Base-by-base conservation (phyloP, 139 green algal species). In the Chlorella sp. region DNA sequence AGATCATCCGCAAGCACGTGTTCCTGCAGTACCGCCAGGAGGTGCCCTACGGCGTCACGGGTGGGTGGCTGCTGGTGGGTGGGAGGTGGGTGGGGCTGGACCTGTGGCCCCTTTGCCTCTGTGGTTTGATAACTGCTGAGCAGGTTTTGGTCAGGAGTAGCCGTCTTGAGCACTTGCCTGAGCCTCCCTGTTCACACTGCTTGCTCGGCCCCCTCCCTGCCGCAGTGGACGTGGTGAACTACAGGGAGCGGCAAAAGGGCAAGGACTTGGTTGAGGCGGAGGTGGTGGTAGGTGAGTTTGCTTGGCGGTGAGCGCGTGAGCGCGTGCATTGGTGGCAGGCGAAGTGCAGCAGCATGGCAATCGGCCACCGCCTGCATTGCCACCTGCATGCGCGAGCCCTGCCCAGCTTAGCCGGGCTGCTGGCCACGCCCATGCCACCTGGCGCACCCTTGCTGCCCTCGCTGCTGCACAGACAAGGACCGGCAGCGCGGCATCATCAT, bases 1-100 rank as follows among this genome's bases (percentile, higher is more conserved):
- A 99, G 89, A 98, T 99, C 64, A 92, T 99, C n/a, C 89, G 97
- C 1, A 97, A 99, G 91, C 94, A 98, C 83, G 92, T 99, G 48
- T 98, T 99, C 88, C 79, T 97, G 86, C 89, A 93, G 81, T 99
- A 98, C 84, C 73, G 87, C 11, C 76, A 98, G 88, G 97, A 99
- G 88, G 93, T 99, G 44, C 96, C 96, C 14, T 99, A 99, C 89
- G 80, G 83, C 43, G 87, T 88, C 30, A 92, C 96, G 11, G 77
- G 77, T 83, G 60, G 0, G 56, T 41, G n/a, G 43, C 16, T 36
- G 6, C 16, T 41, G 48, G 48, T 48, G 13, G 44, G 28, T 20
- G n/a, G 51, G 19, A 11, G 34, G 30, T 13, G n/a, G n/a, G n/a
- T n/a, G n/a, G n/a, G n/a, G n/a, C n/a, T n/a, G n/a, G n/a, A n/a